Conservation (phyloP, 345 rosid genomes). For the Triadica sebifera region DNA sequence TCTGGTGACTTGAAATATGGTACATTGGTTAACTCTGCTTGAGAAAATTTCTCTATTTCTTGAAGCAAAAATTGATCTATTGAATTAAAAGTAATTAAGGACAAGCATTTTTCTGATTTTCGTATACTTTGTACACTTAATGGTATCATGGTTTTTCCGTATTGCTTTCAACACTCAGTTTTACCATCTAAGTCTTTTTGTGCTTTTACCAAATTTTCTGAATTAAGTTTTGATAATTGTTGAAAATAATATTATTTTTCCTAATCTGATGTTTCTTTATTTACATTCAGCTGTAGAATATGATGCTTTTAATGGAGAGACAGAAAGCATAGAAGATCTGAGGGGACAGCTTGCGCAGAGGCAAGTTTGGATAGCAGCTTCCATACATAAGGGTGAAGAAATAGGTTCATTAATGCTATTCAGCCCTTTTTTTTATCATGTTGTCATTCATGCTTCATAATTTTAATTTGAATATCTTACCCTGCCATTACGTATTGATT, state of each 20-base stretch:
- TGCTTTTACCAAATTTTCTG: neutral
- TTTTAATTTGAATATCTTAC: neutral
- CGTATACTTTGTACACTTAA: neutral
- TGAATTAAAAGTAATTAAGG: neutral
- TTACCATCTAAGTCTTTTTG: slow-evolving; percentile 2
- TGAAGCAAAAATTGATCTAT: slow-evolving; percentile 8
- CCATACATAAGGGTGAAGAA: slow-evolving; percentile 88
- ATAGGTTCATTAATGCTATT: slow-evolving; percentile 45
- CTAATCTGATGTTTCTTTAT: slow-evolving; percentile 8
- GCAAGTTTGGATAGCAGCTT: slow-evolving; percentile 91
- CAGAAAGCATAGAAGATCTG: slow-evolving; percentile 44
- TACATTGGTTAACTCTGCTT: slow-evolving; percentile 23
- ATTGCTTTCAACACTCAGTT: slow-evolving; percentile 2
- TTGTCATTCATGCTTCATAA: neutral
- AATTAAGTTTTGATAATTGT: neutral
- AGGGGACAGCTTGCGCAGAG: slow-evolving; percentile 49
- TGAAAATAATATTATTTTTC: neutral
- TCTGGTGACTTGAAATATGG: slow-evolving; percentile 92
- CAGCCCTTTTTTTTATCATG: neutral
- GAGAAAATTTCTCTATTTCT: neutral
- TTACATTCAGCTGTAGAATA: slow-evolving; percentile 44
- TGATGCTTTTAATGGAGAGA: slow-evolving; percentile 33
- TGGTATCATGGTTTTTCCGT: neutral
- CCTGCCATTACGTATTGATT: neutral
- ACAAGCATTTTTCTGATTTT: neutral